These are phyloP conservation scores for Cyanidioschyzon merolae DNA, from an alignment of 23 red algal genomes.

Conservation along the genomic window DNA sequence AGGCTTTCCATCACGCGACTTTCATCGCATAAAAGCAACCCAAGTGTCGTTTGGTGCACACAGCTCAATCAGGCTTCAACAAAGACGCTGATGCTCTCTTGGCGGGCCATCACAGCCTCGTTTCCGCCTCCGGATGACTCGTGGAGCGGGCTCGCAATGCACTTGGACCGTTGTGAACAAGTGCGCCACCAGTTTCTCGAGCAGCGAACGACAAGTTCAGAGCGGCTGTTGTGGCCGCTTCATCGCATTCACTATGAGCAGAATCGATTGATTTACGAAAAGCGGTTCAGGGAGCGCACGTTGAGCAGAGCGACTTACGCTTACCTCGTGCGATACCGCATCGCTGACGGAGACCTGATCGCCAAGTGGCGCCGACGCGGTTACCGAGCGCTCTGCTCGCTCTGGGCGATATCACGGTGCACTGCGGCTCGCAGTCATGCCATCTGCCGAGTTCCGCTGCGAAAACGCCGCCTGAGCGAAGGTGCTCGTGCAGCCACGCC, in stretches of 20 bases:
- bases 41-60: too few species aligned
- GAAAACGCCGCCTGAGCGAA: not conserved
- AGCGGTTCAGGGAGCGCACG: not conserved
- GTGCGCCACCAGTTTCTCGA: not conserved
- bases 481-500: not conserved
- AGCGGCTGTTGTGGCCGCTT: not conserved
- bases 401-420: not conserved
- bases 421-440: not conserved
- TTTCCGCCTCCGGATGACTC: not conserved
- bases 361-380: slow-evolving; percentile 15
- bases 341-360: slow-evolving; percentile 17
- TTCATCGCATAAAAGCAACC: too few species aligned
- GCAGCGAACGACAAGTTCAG: not conserved
- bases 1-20: too few species aligned
- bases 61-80: too few species aligned
- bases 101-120: not conserved
- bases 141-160: not conserved
- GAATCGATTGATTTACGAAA: slow-evolving; percentile 8
- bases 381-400: slow-evolving; percentile 13
- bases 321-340: slow-evolving; percentile 5
- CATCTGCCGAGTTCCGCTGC: not conserved
- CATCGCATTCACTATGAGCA: not conserved
- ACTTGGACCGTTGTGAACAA: not conserved
- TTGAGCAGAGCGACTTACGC: not conserved
- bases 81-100: slow-evolving; percentile 8